Evolutionary conservation across 306 rosid species (phyloP).

Genomic region (Ammopiptanthus mongolicus): DNA sequence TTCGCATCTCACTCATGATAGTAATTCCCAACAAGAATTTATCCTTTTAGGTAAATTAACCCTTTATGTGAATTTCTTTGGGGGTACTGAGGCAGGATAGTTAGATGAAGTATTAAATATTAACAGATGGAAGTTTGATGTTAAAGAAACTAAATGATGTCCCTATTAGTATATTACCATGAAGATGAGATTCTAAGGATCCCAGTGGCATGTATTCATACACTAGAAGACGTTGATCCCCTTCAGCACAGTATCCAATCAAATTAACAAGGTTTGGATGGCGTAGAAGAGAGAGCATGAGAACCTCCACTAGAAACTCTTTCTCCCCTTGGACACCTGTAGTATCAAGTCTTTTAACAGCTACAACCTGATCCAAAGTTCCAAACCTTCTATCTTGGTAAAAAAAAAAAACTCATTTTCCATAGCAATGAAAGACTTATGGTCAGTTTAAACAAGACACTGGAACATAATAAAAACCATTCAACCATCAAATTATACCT

Average conservation of each 20-base stretch:
- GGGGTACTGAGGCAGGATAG: background rate
- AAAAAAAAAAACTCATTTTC: background rate
- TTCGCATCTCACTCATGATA: too few species aligned
- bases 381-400: background rate
- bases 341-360: conserved; percentile 61
- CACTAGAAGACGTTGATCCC: conserved; percentile 66
- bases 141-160: background rate
- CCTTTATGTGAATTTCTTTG: background rate
- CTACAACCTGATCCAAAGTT: conserved; percentile 43
- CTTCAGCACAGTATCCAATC: conserved; percentile 70
- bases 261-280: conserved; percentile 68
- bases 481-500: conserved; percentile 36
- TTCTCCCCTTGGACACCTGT: conserved; percentile 57
- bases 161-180: conserved; percentile 42
- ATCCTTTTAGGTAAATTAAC: background rate
- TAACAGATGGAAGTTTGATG: background rate
- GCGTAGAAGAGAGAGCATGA: conserved; percentile 57
- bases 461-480: background rate
- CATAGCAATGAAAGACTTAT: background rate
- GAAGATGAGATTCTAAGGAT: conserved; percentile 64
- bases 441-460: conserved; percentile 1
- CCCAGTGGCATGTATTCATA: conserved; percentile 68
- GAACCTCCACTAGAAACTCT: conserved; percentile 66
- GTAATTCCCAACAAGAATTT: too few species aligned
- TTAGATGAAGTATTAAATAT: background rate